Percentiles rank a stretch among this genome's conserved stretches.
phyloP scores from a whole-genome alignment of 805 yeast species.

The Vanderwaltozyma polyspora region DNA sequence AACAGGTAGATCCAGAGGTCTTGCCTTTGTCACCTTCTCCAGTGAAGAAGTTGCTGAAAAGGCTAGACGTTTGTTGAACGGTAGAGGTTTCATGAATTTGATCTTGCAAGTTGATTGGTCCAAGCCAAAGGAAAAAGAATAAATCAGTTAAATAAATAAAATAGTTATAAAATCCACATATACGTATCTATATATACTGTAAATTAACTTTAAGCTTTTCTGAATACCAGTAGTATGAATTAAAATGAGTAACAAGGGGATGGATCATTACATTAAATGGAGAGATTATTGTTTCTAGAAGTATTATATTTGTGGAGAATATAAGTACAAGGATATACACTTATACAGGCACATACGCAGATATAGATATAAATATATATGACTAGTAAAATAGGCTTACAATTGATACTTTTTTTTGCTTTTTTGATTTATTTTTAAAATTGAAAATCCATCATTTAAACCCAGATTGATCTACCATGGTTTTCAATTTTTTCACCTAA shows the following conservation, averaged over 20 bases:
- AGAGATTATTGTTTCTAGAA: no score
- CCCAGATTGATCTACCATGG: conserved; percentile 58
- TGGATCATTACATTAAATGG: no score
- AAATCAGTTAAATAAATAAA: background rate
- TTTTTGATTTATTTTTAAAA: conserved; percentile 23
- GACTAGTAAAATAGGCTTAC: background rate
- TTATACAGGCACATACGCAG: no score
- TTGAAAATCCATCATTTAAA: conserved; percentile 29
- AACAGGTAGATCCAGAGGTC: conserved; percentile 89
- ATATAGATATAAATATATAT: no score
- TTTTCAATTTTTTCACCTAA: conserved; percentile 51
- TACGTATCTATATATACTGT: background rate
- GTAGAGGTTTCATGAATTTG: conserved; percentile 86
- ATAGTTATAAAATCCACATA: background rate
- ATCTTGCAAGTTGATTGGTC: conserved; percentile 61
- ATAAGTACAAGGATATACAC: no score
- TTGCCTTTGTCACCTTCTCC: conserved; percentile 82
- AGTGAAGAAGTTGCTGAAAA: conserved; percentile 57
- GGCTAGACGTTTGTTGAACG: conserved; percentile 69
- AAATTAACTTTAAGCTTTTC: no score
- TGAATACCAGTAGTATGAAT: no score
- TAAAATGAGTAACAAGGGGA: no score
- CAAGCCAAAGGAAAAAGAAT: conserved; percentile 28
- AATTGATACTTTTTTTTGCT: background rate
- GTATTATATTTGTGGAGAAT: no score